Base-by-base conservation (phyloP, 1,284 basidiomycete genomes). In the Kalmanozyma brasiliensis region DNA sequence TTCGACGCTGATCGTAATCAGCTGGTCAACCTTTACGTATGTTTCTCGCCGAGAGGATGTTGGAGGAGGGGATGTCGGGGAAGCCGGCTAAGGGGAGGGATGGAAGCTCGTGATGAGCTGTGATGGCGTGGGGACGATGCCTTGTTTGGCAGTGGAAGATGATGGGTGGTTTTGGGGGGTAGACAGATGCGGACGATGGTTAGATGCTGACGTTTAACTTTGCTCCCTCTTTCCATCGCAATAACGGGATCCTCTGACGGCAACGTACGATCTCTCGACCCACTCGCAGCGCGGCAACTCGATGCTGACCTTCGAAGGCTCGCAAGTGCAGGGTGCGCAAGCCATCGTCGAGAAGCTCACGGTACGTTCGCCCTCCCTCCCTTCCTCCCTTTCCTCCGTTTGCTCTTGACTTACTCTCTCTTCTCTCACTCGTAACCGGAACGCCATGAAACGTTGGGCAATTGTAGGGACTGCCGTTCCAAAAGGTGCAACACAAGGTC, bases 251-350 rank as follows among this genome's bases (percentile, higher is more conserved):
- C n/a, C n/a, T n/a, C n/a, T n/a, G n/a, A n/a, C n/a, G n/a, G n/a
- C n/a, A n/a, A n/a, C n/a, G n/a, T n/a, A n/a, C n/a, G n/a, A n/a
- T n/a, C n/a, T n/a, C n/a, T n/a, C n/a, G n/a, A n/a, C 26, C 26
- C 26, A 29, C 26, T 29, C 26, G 11, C 32, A 98, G 95, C 88
- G 94, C 68, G 85, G 86, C 26, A 64, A 82, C 49, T 98, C 94
- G 20, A 97, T 96, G 92, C 85, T 98, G 77, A 89, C 90, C 10
- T 98, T 89, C 84, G 94, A 98, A 85, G 87, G 88, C 20, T 63
- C 82, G 32, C 88, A 86, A 51, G 84, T 89, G 68, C 85, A 87
- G 61, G 92, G 94, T 24, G 84, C 80, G 0, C 32, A 49, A 0
- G 79, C 76, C 22, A 95, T 97, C 82, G 80, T 87, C n/a, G 88